phyloP scores from a whole-genome alignment of 2,329 filamentous ascomycete species.

The Nannizziopsis arthrosporioides region DNA sequence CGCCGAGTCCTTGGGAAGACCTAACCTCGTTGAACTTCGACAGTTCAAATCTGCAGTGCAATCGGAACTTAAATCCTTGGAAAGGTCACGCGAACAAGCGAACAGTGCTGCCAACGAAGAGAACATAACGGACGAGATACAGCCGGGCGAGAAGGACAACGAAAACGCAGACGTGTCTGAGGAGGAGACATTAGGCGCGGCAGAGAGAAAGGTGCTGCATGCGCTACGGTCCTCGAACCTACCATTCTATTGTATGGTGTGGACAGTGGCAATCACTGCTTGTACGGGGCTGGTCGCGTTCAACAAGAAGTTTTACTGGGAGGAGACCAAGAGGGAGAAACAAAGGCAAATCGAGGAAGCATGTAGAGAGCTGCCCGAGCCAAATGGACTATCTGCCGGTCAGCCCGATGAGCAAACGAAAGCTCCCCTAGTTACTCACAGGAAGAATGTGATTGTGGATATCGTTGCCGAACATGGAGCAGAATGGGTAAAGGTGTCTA shows the following conservation, averaged over 20 bases:
- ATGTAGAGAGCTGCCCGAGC: constrained; percentile 5
- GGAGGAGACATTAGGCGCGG: constrained; percentile 12
- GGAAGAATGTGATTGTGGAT: constrained; percentile 49
- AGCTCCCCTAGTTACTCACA: constrained; percentile 29
- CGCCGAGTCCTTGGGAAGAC: constrained; percentile 29
- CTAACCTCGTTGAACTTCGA: constrained; percentile 40
- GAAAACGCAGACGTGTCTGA: constrained; percentile 17
- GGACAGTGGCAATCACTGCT: constrained; percentile 47
- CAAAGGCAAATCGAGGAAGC: constrained; percentile 5
- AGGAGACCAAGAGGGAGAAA: constrained; percentile 12
- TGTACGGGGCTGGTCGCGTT: constrained; percentile 48
- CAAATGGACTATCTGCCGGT: constrained; percentile 7
- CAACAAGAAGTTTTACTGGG: constrained; percentile 45
- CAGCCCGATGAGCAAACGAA: constrained; percentile 22
- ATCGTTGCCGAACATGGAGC: constrained; percentile 51
- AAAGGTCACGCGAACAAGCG: constrained; percentile 30
- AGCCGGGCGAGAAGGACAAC: constrained; percentile 15
- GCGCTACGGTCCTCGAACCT: constrained; percentile 54
- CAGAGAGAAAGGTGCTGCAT: constrained; percentile 36
- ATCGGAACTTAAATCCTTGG: constrained; percentile 39
- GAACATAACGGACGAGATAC: constrained; percentile 9
- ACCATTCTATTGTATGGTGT: constrained; percentile 52
- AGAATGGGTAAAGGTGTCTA: constrained; percentile 59
- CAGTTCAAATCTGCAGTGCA: constrained; percentile 39
- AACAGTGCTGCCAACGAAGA: constrained; percentile 11